These are phyloP conservation scores for Candida golubevii DNA, from an alignment of 805 yeast genomes.

Conservation along the genomic window DNA sequence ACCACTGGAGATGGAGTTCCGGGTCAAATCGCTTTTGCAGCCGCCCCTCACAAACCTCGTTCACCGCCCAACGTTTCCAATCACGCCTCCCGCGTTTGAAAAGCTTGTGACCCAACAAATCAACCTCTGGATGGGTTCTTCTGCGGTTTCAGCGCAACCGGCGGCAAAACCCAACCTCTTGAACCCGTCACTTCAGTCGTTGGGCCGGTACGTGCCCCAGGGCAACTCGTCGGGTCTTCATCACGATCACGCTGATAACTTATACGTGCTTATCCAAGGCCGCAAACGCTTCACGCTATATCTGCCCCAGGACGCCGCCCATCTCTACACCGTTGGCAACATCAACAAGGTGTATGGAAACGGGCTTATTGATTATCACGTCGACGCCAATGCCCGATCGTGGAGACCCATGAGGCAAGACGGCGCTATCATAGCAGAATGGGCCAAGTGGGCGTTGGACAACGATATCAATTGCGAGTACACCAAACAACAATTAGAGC, in stretches of 20 bases:
- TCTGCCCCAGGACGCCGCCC: slow-evolving; percentile 57
- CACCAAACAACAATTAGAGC: slow-evolving; percentile 5
- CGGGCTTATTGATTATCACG: slow-evolving; percentile 63
- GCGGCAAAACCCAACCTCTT: slow-evolving; percentile 8
- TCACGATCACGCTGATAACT: slow-evolving; percentile 77
- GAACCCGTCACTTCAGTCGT: slow-evolving; percentile 23
- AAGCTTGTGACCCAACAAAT: slow-evolving; percentile 62
- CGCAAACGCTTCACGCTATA: slow-evolving; percentile 62
- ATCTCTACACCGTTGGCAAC: slow-evolving; percentile 61
- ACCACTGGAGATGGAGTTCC: slow-evolving; percentile 23
- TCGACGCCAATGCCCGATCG: slow-evolving; percentile 50
- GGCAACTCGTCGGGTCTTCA: slow-evolving; percentile 72
- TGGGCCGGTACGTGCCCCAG: slow-evolving; percentile 54
- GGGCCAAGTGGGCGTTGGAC: slow-evolving; percentile 41
- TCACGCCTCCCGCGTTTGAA: slow-evolving; percentile 39
- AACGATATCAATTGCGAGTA: slow-evolving; percentile 17
- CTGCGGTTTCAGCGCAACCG: slow-evolving; percentile 12
- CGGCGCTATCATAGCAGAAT: slow-evolving; percentile 53
- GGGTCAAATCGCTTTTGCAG: slow-evolving; percentile 52
- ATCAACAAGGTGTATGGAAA: slow-evolving; percentile 49
- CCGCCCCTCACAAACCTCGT: slow-evolving; percentile 53
- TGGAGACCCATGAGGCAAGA: slow-evolving; percentile 63
- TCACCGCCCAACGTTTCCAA: slow-evolving; percentile 28
- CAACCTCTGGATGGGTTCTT: slow-evolving; percentile 67
- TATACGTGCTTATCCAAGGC: slow-evolving; percentile 60